Conservation (phyloP, 352 stramenopile species). For the Phytophthora brassicae region DNA sequence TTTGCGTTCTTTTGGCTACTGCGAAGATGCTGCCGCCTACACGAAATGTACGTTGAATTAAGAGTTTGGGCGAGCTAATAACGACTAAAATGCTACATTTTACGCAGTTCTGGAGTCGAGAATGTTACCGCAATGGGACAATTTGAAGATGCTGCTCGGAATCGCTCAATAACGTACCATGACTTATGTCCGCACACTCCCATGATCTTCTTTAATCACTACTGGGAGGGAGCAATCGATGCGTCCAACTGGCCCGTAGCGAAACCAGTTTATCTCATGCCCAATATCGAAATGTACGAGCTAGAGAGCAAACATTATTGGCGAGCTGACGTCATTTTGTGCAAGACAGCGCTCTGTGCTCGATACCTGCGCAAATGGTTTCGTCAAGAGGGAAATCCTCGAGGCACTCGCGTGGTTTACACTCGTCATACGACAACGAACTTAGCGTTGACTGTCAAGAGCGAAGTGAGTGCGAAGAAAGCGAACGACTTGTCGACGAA, state of each 20-base stretch:
- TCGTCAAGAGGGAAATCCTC: conserved; percentile 46
- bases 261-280: conserved; percentile 43
- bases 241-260: conserved; percentile 20
- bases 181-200: conserved; percentile 45
- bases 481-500: conserved; percentile 18
- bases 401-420: conserved; percentile 44
- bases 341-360: conserved; percentile 41
- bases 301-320: conserved; percentile 36
- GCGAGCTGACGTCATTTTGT: conserved; percentile 39
- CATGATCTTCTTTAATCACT: conserved; percentile 47
- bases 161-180: conserved; percentile 35
- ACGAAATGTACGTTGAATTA: conserved; percentile 43
- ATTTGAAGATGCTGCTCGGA: conserved; percentile 22
- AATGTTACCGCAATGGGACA: conserved; percentile 39
- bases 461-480: conserved; percentile 6
- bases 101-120: conserved; percentile 34
- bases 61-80: too few species aligned
- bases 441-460: conserved; percentile 22
- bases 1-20: conserved; percentile 53
- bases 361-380: conserved; percentile 42
- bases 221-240: conserved; percentile 31
- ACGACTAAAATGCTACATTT: too few species aligned
- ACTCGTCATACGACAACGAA: conserved; percentile 48
- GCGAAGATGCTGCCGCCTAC: conserved; percentile 62
- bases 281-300: conserved; percentile 53